A percentile compares a stretch with the other conserved stretches of the same genome.
phyloP scores from a whole-genome alignment of 2,329 filamentous ascomycete species.

The Graphiopsis chlorocephala region DNA sequence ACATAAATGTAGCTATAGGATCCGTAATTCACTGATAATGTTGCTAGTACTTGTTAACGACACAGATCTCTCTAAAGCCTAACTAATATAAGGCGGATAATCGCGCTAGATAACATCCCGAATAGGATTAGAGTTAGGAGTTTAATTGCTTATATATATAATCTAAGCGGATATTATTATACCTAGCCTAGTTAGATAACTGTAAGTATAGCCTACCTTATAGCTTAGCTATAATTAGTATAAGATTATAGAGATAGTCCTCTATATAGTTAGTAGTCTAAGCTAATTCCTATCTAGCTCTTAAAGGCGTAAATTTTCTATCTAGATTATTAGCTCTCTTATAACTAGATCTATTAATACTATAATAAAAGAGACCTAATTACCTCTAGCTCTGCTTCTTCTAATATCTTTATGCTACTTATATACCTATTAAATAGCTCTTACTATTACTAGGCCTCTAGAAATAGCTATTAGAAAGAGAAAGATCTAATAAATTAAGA shows the following conservation, averaged over 20 bases:
- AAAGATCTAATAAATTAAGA: background rate
- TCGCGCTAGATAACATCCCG: background rate
- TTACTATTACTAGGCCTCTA: background rate
- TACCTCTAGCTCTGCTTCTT: background rate
- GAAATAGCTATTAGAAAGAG: background rate
- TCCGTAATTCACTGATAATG: background rate
- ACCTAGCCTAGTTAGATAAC: background rate
- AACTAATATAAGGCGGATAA: background rate
- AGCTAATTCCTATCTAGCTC: background rate
- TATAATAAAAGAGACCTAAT: background rate
- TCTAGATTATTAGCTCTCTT: background rate
- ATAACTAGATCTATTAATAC: background rate
- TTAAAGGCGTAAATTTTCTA: background rate
- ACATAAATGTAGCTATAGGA: background rate
- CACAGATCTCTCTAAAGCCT: conserved; percentile 1
- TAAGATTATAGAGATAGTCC: background rate
- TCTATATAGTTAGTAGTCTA: background rate
- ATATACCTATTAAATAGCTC: background rate
- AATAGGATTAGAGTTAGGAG: background rate
- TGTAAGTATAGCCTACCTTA: background rate
- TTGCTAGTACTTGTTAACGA: background rate
- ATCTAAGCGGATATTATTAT: background rate
- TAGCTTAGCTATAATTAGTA: background rate
- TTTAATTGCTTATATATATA: background rate
- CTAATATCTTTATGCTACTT: background rate